These are phyloP conservation scores for Pleurotus eryngii DNA, from an alignment of 768 basidiomycete species.

Conservation along the genomic window DNA sequence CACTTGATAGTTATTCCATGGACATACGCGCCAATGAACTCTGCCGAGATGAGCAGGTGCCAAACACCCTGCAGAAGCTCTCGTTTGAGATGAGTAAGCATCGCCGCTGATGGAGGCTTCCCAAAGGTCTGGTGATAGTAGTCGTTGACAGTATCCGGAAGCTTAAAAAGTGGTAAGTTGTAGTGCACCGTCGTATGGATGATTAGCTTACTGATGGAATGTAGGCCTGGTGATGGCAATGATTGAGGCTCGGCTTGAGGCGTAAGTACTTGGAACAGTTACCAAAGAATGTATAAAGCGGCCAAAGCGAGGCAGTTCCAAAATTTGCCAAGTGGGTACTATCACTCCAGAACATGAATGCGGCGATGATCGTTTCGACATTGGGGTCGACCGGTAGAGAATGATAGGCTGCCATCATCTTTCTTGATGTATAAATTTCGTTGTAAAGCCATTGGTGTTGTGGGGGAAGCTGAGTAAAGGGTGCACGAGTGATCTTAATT, in stretches of 20 bases:
- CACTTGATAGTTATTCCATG: conserved; percentile 8
- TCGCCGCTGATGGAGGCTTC: background rate
- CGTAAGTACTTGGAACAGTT: conserved; percentile 38
- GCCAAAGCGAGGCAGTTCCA: conserved; percentile 30
- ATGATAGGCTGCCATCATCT: background rate
- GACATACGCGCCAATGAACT: conserved; percentile 9
- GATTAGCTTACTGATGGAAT: conserved; percentile 31
- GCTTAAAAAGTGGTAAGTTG: background rate
- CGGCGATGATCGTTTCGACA: conserved; percentile 17
- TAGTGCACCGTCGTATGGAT: background rate
- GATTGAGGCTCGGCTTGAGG: conserved; percentile 21
- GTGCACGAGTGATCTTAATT: background rate
- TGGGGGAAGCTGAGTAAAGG: background rate
- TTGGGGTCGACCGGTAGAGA: background rate
- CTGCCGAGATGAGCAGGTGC: background rate
- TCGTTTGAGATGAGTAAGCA: conserved; percentile 7
- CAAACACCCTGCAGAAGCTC: conserved; percentile 11
- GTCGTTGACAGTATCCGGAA: conserved; percentile 6
- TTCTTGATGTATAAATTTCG: conserved; percentile 6
- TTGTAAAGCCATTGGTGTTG: background rate
- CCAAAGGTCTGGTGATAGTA: background rate
- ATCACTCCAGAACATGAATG: conserved; percentile 29
- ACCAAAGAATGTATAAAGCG: conserved; percentile 27
- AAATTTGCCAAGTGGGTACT: conserved; percentile 29
- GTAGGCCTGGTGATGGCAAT: conserved; percentile 40